A percentile compares a stretch with the other conserved stretches of the same genome.
phyloP scores from a whole-genome alignment of 1,139 yeast species.

The Zygosaccharomyces pseudobailii region DNA sequence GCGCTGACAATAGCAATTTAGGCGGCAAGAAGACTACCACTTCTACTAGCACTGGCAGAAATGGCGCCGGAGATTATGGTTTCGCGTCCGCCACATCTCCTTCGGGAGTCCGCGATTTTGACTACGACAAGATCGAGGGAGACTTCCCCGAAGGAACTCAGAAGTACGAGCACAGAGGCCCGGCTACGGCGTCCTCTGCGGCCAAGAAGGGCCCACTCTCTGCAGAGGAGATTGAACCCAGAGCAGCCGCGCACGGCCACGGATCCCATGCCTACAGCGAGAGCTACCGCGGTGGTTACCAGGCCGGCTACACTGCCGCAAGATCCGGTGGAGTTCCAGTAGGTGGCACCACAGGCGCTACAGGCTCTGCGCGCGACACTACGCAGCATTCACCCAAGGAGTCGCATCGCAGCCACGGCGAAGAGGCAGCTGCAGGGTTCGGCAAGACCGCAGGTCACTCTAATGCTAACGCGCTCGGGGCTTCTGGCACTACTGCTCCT shows the following conservation, averaged over 20 bases:
- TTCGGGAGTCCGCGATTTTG: background rate
- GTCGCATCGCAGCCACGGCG: background rate
- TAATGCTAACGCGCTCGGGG: background rate
- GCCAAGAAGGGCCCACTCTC: background rate
- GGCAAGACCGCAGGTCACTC: background rate
- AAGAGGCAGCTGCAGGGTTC: background rate
- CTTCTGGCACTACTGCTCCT: background rate
- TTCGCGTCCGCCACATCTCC: background rate
- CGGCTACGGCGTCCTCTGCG: constrained; percentile 2
- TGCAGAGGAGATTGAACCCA: background rate
- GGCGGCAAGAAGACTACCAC: too few species aligned
- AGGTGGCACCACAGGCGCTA: too few species aligned
- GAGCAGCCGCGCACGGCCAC: constrained; percentile 2
- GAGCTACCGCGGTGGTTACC: constrained; percentile 3
- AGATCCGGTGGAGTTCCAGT: background rate
- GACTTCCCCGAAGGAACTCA: background rate
- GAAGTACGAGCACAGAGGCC: constrained; percentile 1
- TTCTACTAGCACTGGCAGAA: too few species aligned
- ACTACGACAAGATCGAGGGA: constrained; percentile 1
- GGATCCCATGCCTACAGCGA: background rate
- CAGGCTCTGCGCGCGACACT: too few species aligned
- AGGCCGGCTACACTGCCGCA: background rate
- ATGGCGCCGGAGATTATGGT: too few species aligned
- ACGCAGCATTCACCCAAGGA: too few species aligned
- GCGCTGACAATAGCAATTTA: too few species aligned